Evolutionary conservation across 1,284 basidiomycete genomes (phyloP), one percentile per base, ranked within the genome.

Genomic region (Leccinum variabile): DNA sequence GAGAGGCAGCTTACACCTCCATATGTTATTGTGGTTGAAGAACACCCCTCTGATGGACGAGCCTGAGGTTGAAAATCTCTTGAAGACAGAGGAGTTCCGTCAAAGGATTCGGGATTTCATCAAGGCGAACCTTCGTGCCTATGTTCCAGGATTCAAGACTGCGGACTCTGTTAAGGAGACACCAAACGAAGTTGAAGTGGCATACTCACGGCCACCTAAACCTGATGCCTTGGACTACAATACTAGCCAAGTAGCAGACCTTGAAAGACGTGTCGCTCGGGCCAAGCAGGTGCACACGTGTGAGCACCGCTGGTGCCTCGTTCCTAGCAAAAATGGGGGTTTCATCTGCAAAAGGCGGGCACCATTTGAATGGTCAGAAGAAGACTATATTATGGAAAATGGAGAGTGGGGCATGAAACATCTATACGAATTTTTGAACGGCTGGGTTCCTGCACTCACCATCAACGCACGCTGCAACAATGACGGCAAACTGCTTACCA

Each of bases 1-100:
- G 6, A 37, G 70, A 2, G 72, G 69, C 0, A 63, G 61, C 0
- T 54, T 72, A 0, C 67, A 72, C 37, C 39, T 68, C 2, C 69
- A 72, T 22, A 46, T 70, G 11, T 18, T 74, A 1, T 14, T 74
- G 1, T 66, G 60, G 60, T 32, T 68, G 2, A 57, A 60, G 2
- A 53, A 64, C 1, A 35, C 37, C 0, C 54, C 56, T 0, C 54
- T 37, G 0, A 16, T 14, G 3, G 37, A 53, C 0, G 28, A 56
- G 3, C n/a, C n/a, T n/a, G n/a, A n/a, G n/a, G 58, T 68, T 22
- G n/a, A 22, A 22, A 11, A 5, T n/a, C 46, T 49, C 18, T 22
- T 49, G 46, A 49, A 49, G 11, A 22, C 18, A 1, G 9, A n/a
- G 18, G 46, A 22, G 9, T 49, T 49, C 11, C 22, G 22, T 53